Evolutionary conservation across 768 basidiomycete genomes (phyloP), one percentile per base, ranked within the genome.

Genomic region (Podaxis sp.): DNA sequence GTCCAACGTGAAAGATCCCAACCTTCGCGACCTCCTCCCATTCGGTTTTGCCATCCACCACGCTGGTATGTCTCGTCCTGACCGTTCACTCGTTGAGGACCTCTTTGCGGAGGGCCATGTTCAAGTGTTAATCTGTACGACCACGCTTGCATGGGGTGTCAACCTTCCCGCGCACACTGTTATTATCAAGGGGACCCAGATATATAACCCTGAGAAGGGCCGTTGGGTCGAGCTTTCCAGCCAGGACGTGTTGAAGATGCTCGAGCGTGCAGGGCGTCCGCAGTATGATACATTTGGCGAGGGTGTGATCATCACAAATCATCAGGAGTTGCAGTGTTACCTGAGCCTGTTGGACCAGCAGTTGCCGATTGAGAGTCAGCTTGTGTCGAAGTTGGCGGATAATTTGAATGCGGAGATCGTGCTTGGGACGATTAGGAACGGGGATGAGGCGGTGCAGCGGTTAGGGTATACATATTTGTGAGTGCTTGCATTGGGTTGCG

Each of bases 171-270:
- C 96, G 1, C 97, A 99, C 67, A 91, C 94, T 7, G 96, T 98
- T 76, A 95, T 99, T 78, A 98, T 99, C 82, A 99, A 99, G 74
- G 97, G 97, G n/a, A 99, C 97, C 0, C 96, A 99, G 77, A 96
- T 99, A 65, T 99, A 99, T 77, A 98, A 97, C 74, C 97, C 97
- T 0, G 96, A 97, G 76, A 97, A 99, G 76, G 97, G 97, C 19
- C 87, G 92, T 3, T 99, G 97, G 97, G 90, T 99, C 4, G 97
- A 99, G 73, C 77, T 99, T 5, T 96, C 93, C 1, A 87, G 90
- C 0, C 97, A 99, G 74, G 97, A 99, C 71, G 95, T 99, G 0
- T 79, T 99, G 4, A 97, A 99, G 76, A 99, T 99, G 97, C 87
- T 99, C 2, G 97, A 97, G 53, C 89, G 96, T 68, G 97, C 97